Conservation (phyloP, 192 early-diverging fungal genomes). For the Linderina pennispora region DNA sequence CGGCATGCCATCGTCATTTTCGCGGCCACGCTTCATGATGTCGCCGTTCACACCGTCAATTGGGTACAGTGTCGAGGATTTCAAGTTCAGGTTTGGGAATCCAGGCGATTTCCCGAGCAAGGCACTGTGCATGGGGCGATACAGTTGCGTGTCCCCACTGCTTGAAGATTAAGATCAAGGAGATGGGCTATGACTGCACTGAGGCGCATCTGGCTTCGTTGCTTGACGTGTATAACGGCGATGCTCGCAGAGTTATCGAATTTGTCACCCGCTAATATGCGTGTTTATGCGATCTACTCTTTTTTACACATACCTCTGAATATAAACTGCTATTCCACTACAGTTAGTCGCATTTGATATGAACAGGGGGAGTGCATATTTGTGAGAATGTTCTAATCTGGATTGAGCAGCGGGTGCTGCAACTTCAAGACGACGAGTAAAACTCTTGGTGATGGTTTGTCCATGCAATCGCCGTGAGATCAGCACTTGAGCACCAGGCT, state of each 20-base stretch:
- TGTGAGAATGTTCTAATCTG: no score
- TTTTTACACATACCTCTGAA: no score
- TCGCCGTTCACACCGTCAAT: slow-evolving; percentile 21
- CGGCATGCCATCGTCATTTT: slow-evolving; percentile 30
- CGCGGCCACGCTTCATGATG: slow-evolving; percentile 27
- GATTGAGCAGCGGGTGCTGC: no score
- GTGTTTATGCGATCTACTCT: no score
- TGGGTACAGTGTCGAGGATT: neutral
- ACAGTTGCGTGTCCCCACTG: slow-evolving; percentile 4
- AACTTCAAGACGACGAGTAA: no score
- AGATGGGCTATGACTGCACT: slow-evolving; percentile 3
- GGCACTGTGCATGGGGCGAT: slow-evolving; percentile 21
- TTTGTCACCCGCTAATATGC: slow-evolving; percentile 6
- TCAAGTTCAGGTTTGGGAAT: neutral
- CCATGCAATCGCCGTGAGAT: no score
- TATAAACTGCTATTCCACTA: no score
- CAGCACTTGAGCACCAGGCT: no score
- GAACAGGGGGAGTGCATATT: no score
- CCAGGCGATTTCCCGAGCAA: slow-evolving; percentile 1
- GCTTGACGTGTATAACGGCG: slow-evolving; percentile 4
- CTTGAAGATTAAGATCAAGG: neutral
- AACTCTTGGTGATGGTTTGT: no score
- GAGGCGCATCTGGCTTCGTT: slow-evolving; percentile 4
- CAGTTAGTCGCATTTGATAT: no score
- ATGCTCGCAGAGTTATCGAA: slow-evolving; percentile 2